Evolutionary conservation across 352 stramenopile genomes (phyloP).

Genomic region (Saprolegnia diclina): DNA sequence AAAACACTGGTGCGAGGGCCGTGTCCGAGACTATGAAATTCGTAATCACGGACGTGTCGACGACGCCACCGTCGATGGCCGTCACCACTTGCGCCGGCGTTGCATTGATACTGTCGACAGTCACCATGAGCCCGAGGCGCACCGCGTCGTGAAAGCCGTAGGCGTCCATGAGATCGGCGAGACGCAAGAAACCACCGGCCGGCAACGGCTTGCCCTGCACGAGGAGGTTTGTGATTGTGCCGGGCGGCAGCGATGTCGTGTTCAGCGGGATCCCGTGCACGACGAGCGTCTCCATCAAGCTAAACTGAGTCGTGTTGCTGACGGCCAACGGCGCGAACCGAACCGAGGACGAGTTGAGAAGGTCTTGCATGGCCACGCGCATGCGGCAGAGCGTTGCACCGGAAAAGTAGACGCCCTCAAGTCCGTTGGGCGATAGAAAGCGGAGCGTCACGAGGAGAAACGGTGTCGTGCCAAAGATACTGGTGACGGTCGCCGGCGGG

Average conservation of each 20-base stretch:
- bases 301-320: not conserved
- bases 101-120: not conserved
- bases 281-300: slow-evolving; percentile 1
- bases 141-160: not conserved
- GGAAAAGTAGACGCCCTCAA: not conserved
- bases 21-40: slow-evolving; percentile 1
- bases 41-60: not conserved
- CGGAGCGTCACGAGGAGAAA: slow-evolving; percentile 6
- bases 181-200: not conserved
- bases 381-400: not conserved
- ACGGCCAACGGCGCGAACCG: not conserved
- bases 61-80: not conserved
- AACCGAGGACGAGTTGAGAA: not conserved
- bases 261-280: not conserved
- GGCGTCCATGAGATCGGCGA: not conserved
- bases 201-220: not conserved
- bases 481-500: not conserved
- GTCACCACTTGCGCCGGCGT: not conserved
- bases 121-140: not conserved
- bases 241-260: not conserved
- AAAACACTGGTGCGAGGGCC: not conserved
- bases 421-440: not conserved
- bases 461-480: not conserved
- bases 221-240: not conserved
- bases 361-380: not conserved